These are phyloP conservation scores for Glonium stellatum DNA, from an alignment of 495 filamentous ascomycete genomes.

Conservation along the genomic window DNA sequence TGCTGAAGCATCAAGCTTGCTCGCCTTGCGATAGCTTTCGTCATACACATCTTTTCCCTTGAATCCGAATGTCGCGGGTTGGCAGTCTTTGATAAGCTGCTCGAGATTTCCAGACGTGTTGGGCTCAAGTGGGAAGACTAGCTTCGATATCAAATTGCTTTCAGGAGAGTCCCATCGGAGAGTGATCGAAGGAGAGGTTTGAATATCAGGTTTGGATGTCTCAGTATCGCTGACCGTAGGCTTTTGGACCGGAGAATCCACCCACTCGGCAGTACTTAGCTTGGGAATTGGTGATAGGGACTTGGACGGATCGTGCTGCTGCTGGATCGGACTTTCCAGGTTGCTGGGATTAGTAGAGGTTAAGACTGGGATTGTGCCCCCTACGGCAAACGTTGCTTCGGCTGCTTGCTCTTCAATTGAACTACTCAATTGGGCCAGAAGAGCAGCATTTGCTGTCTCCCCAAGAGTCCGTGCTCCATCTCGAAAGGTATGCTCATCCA, in stretches of 20 bases:
- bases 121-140: conserved; percentile 8
- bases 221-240: neutral
- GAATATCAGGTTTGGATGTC: neutral
- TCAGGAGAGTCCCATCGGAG: conserved; percentile 1
- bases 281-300: no score
- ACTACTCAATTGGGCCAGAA: neutral
- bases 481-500: neutral
- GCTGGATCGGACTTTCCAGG: neutral
- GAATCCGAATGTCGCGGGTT: conserved; percentile 45
- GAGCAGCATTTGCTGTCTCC: neutral
- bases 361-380: neutral
- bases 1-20: conserved; percentile 40
- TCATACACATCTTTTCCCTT: conserved; percentile 43
- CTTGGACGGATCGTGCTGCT: no score
- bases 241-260: no score
- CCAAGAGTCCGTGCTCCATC: neutral
- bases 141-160: neutral
- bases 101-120: neutral
- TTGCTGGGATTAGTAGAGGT: neutral
- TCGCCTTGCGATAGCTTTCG: conserved; percentile 45
- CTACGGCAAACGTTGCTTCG: neutral
- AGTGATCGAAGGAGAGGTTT: neutral
- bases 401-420: neutral
- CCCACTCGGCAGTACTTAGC: no score
- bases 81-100: conserved; percentile 35